Conservation (phyloP, 2,329 filamentous ascomycete species). For the Aspergillus pseudonomiae region DNA sequence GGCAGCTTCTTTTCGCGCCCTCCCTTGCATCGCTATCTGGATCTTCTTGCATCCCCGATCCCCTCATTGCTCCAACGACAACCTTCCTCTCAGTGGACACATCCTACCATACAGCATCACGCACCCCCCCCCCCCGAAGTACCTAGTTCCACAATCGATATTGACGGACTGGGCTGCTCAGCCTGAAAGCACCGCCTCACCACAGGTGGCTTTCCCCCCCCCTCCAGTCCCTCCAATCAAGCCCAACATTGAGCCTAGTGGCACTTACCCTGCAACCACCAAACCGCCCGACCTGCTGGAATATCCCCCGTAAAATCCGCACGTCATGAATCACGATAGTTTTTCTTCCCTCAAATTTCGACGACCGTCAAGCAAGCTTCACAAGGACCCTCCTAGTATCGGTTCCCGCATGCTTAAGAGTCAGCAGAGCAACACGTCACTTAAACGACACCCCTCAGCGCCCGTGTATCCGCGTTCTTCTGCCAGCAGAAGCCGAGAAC, state of each 20-base stretch:
- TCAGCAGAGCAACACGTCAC: constrained; percentile 46
- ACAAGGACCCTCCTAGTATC: constrained; percentile 49
- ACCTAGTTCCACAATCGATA: constrained; percentile 12
- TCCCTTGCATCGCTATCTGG: constrained; percentile 28
- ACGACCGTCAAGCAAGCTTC: constrained; percentile 46
- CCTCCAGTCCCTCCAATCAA: constrained; percentile 26
- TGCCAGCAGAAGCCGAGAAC: constrained; percentile 43
- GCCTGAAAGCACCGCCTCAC: constrained; percentile 29
- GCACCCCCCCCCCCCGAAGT: constrained; percentile 12
- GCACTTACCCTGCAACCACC: constrained; percentile 19
- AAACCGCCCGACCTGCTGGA: constrained; percentile 25
- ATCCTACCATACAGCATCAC: constrained; percentile 23
- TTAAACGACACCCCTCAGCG: constrained; percentile 52
- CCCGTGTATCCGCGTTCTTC: constrained; percentile 49
- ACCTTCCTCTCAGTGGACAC: background rate
- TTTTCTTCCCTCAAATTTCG: constrained; percentile 44
- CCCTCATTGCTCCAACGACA: constrained; percentile 16
- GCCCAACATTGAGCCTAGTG: constrained; percentile 16
- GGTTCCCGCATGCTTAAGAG: constrained; percentile 45
- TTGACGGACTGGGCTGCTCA: constrained; percentile 21
- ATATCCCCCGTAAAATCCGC: constrained; percentile 33
- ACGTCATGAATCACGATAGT: constrained; percentile 41
- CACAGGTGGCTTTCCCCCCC: constrained; percentile 25
- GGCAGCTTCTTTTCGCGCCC: constrained; percentile 23
- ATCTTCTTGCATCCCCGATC: constrained; percentile 24